Evolutionary conservation across 176 grass and related monocot species (phyloP).

Genomic region (Bonia amplexicaulis): DNA sequence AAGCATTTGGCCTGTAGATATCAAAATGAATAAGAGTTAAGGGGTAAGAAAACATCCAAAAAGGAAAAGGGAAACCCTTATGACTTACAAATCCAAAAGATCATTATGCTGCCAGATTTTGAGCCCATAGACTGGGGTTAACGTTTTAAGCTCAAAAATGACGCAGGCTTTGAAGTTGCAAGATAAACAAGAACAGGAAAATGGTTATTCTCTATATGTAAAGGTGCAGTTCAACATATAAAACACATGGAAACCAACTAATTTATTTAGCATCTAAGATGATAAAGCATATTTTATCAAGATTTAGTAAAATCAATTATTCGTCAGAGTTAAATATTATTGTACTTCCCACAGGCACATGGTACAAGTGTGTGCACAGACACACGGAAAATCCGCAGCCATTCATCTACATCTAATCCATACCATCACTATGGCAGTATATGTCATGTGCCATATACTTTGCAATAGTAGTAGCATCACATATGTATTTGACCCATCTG

Average conservation of each 20-base stretch:
- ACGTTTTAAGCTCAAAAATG: background rate
- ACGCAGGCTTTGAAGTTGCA: background rate
- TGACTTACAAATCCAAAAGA: background rate
- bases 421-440: too few species aligned
- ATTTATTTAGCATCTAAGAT: background rate
- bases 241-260: background rate
- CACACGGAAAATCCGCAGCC: background rate
- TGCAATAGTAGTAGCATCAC: background rate
- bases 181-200: background rate
- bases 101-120: background rate
- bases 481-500: background rate
- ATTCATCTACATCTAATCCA: background rate
- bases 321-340: background rate
- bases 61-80: constrained; percentile 10
- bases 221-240: background rate
- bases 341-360: constrained; percentile 10
- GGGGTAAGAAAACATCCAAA: background rate
- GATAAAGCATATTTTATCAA: constrained; percentile 10
- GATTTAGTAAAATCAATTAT: constrained; percentile 9
- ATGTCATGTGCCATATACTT: too few species aligned
- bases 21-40: constrained; percentile 30
- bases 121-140: background rate
- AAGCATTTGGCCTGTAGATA: constrained; percentile 89
- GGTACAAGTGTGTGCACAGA: background rate
- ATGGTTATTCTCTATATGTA: background rate